phyloP scores from a whole-genome alignment of 768 basidiomycete genomes.

The Pleurotus platypus region DNA sequence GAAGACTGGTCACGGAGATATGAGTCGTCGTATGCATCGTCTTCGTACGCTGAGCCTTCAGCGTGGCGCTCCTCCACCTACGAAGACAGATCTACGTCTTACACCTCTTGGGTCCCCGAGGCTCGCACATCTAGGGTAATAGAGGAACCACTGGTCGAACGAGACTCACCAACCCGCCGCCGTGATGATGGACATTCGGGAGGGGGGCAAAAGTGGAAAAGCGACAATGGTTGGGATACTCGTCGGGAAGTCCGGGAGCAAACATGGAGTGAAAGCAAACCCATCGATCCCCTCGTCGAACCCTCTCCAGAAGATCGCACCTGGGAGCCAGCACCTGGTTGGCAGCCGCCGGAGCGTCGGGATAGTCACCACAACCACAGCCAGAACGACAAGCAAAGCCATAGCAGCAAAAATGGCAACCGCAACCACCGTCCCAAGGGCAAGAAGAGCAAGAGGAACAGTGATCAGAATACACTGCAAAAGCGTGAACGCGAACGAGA shows the following conservation, averaged over 20 bases:
- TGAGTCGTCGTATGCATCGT: constrained; percentile 34
- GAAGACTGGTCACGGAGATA: constrained; percentile 50
- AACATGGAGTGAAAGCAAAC: constrained; percentile 21
- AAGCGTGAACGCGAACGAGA: constrained; percentile 30
- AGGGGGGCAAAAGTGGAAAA: constrained; percentile 31
- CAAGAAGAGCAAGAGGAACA: constrained; percentile 23
- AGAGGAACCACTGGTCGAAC: constrained; percentile 22
- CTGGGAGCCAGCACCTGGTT: constrained; percentile 72
- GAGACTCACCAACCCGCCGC: constrained; percentile 25
- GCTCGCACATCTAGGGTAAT: constrained; percentile 30
- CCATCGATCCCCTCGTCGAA: constrained; percentile 24
- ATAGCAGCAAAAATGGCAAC: constrained; percentile 20
- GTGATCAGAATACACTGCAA: constrained; percentile 31
- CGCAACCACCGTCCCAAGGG: constrained; percentile 21
- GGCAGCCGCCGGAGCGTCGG: constrained; percentile 47
- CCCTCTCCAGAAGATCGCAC: constrained; percentile 45
- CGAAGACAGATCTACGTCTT: constrained; percentile 34
- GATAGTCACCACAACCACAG: constrained; percentile 34
- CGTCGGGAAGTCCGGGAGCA: constrained; percentile 41
- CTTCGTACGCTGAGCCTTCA: constrained; percentile 46
- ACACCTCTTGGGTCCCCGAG: constrained; percentile 41
- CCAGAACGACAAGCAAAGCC: constrained; percentile 16
- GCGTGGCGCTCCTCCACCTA: constrained; percentile 35
- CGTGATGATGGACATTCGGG: constrained; percentile 39
- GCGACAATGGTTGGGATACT: constrained; percentile 52